Percentiles rank a stretch among this genome's conserved stretches.
These are phyloP conservation scores for Lagerstroemia speciosa DNA, from an alignment of 345 rosid species.

Conservation along the genomic window DNA sequence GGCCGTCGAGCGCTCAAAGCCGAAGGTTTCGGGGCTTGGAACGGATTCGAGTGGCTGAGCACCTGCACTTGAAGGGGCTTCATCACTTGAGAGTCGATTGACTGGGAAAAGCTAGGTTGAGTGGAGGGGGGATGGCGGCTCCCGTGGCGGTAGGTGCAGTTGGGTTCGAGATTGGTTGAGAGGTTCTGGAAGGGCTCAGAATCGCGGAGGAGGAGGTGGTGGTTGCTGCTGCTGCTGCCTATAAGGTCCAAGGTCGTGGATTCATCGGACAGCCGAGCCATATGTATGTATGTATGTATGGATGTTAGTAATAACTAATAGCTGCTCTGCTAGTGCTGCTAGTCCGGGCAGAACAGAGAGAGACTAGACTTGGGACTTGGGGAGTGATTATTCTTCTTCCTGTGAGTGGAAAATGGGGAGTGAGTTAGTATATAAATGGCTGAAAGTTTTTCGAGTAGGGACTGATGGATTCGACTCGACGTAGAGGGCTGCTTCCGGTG, in stretches of 20 bases:
- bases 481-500: constrained; percentile 1
- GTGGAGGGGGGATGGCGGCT: constrained; percentile 4
- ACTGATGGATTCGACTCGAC: not conserved
- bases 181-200: constrained; percentile 30
- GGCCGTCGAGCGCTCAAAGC: constrained; percentile 63
- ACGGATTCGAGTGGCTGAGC: not conserved
- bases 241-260: constrained; percentile 45
- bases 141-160: not conserved
- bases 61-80: too few relatives aligned
- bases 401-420: constrained; percentile 8
- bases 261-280: constrained; percentile 13
- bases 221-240: too few relatives aligned
- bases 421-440: constrained; percentile 19
- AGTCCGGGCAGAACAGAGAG: too few relatives aligned
- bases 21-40: constrained; percentile 22
- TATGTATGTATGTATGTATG: not conserved
- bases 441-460: too few relatives aligned
- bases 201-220: constrained; percentile 40
- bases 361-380: too few relatives aligned
- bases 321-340: too few relatives aligned
- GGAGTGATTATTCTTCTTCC: too few relatives aligned
- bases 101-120: too few relatives aligned
- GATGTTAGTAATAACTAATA: too few relatives aligned
- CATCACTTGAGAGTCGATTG: too few relatives aligned
- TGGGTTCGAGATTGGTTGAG: constrained; percentile 10